A percentile compares a stretch with the other conserved stretches of the same genome.
Conservation (phyloP, 345 rosid genomes). For the Ceriops tagal region DNA sequence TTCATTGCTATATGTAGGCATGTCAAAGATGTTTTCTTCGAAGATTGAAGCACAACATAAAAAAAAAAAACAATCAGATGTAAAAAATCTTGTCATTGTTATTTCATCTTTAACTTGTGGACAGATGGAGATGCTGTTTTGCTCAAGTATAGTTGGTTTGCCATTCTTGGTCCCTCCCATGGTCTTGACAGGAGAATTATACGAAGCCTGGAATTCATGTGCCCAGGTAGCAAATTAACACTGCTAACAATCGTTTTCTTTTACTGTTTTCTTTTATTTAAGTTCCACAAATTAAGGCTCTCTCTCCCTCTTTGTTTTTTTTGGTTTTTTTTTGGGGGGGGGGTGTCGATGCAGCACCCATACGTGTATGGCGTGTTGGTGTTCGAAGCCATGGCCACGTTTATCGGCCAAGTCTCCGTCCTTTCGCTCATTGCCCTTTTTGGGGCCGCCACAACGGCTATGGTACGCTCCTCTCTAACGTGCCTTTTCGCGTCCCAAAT, state of each 20-base stretch:
- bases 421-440: conserved; percentile 83
- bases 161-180: conserved; percentile 87
- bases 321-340: not conserved
- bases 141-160: conserved; percentile 81
- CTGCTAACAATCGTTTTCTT: not conserved
- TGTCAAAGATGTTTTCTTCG: too few relatives aligned
- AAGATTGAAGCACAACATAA: too few relatives aligned
- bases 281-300: not conserved
- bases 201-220: conserved; percentile 84
- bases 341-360: conserved; percentile 46
- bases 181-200: conserved; percentile 81
- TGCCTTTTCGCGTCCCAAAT: not conserved
- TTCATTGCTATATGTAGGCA: too few relatives aligned
- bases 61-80: not conserved
- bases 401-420: conserved; percentile 87
- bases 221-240: conserved; percentile 42
- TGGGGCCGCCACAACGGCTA: conserved; percentile 94
- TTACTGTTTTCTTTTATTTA: not conserved
- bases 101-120: not conserved
- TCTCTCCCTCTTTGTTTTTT: not conserved
- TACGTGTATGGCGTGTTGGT: conserved; percentile 77
- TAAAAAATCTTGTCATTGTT: too few relatives aligned
- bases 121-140: conserved; percentile 94
- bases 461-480: conserved; percentile 42
- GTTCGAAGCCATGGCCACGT: conserved; percentile 95